Evolutionary conservation across 164 flowering plant species (phyloP), one percentile per base, ranked within the genome.

Genomic region (Kalanchoe fedtschenkoi): DNA sequence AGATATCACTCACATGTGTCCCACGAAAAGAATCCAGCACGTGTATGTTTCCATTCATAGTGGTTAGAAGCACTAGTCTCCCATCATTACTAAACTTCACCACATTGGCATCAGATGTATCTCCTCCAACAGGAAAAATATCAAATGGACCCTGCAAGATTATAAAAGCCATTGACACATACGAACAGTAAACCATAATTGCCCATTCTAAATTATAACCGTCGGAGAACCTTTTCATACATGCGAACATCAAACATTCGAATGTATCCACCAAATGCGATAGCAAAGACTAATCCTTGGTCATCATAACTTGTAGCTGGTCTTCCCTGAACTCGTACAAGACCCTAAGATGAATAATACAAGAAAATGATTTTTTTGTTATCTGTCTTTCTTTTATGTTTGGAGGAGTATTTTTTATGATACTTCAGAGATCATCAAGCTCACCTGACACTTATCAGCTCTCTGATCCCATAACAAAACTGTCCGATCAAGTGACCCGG

Each of bases 401-500:
- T 22, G 2, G 10, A 47, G 22, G 26, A 47, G 28, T 22, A 47
- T 14, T 22, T n/a, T 21, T 47, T 47, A 21, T 6, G 24, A 7
- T 19, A 21, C 8, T 47, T 47, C 11, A n/a, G 26, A 21, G 51
- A 43, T 4, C 51, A 43, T 21, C 9, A 4, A 43, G n/a, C 29
- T 47, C 21, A 88, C 99, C 92, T 93, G 99, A 68, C 97, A 93
- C 69, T 93, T 93, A 64, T 93, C 99, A 51, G 83, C 87, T 62
- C 96, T 73, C 75, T 93, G 99, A 80, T 93, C 99, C 99, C 99
- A 93, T 33, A 91, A 87, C 72, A 95, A 39, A 74, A 91, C 95
- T 66, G 97, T 89, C 53, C 96, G 80, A 79, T 95, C 99, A 56
- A 95, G 95, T 58, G 99, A 91, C 41, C 97, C 99, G 47, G 99